Conservation (phyloP, 768 basidiomycete species). For the Lentinula detonsa region DNA sequence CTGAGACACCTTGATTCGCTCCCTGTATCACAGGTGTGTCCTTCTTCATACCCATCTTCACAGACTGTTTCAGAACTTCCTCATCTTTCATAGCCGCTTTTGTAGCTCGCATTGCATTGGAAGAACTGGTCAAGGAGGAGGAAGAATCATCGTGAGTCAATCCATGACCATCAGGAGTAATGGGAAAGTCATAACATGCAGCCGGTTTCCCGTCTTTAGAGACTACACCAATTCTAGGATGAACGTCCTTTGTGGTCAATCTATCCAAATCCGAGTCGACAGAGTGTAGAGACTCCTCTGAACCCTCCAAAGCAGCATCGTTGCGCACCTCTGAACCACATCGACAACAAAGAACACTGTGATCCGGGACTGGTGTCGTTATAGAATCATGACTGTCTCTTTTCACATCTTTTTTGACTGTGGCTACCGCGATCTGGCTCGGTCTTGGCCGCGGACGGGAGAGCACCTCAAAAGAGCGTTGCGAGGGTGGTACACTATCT, state of each 20-base stretch:
- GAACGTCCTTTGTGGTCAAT: background rate
- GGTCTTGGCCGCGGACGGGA: background rate
- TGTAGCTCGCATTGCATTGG: no score
- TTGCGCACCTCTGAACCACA: background rate
- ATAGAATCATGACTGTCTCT: background rate
- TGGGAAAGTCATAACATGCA: no score
- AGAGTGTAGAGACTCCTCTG: background rate
- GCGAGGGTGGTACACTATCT: background rate
- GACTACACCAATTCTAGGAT: background rate
- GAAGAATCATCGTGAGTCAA: no score
- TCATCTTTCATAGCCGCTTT: no score
- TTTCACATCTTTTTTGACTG: background rate
- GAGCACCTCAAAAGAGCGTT: background rate
- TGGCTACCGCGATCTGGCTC: background rate
- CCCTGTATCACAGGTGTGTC: no score
- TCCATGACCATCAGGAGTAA: no score
- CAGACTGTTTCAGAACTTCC: no score
- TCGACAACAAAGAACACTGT: background rate
- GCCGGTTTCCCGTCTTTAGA: background rate
- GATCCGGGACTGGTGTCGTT: background rate
- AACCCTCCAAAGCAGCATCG: background rate
- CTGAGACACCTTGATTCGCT: no score
- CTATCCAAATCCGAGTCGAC: background rate
- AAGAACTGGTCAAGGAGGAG: no score
- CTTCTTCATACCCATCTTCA: no score